Conservation (phyloP, 805 yeast genomes). For the Myxozyma neotropica region DNA sequence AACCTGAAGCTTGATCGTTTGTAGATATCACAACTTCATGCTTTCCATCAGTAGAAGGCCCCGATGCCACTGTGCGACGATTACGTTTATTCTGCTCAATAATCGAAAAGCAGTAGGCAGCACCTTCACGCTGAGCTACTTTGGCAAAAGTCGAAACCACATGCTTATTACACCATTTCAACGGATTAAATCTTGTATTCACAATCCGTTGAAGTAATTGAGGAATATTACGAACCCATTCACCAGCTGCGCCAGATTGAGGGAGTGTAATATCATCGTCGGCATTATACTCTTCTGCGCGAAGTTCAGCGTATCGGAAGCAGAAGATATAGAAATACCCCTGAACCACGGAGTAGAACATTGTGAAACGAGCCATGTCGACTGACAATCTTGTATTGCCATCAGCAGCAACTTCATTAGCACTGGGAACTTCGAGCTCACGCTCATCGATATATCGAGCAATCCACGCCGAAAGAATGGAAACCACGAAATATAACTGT, state of each 20-base stretch:
- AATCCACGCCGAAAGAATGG: conserved; percentile 81
- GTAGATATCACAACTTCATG: conserved; percentile 37
- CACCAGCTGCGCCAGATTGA: conserved; percentile 33
- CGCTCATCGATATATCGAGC: conserved; percentile 79
- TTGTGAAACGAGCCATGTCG: conserved; percentile 81
- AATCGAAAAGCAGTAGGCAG: conserved; percentile 90
- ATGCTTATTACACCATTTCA: conserved; percentile 89
- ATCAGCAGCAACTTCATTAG: neutral
- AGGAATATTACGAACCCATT: conserved; percentile 82
- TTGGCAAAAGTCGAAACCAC: conserved; percentile 93
- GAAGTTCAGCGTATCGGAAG: conserved; percentile 70
- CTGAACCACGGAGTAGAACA: conserved; percentile 89
- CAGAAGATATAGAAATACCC: conserved; percentile 89
- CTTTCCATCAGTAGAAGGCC: conserved; percentile 46
- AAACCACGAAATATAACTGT: conserved; percentile 80
- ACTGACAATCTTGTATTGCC: conserved; percentile 43
- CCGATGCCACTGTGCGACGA: neutral
- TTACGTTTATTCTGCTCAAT: conserved; percentile 86
- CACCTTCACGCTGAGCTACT: conserved; percentile 83
- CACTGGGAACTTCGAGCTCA: conserved; percentile 68
- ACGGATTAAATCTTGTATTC: conserved; percentile 87
- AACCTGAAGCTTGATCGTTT: conserved; percentile 1
- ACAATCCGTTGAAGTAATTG: conserved; percentile 84
- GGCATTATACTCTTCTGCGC: conserved; percentile 41
- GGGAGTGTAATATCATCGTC: conserved; percentile 8